Base-by-base conservation (phyloP, 805 yeast species). In the Myxozyma lipomycoides region DNA sequence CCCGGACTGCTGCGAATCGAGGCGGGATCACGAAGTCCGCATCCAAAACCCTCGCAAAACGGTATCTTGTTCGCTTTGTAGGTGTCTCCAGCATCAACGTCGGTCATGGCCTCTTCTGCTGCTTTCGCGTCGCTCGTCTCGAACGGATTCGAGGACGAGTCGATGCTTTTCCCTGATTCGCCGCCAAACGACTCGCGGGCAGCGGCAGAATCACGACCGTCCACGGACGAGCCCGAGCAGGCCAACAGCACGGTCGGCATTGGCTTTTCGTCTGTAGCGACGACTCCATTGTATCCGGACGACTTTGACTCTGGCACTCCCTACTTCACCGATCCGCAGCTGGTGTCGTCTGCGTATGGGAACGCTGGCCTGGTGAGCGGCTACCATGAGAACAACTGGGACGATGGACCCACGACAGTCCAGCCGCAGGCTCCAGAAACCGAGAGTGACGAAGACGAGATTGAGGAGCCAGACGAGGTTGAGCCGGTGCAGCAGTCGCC, bases 291-390 rank as follows among this genome's bases (percentile, higher is more conserved):
- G 28, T 53, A 41, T 24, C 56, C 56, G 17, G 59, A 55, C 46
- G 56, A 55, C 24, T 52, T 55, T 30, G 54, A 48, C 40, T 46
- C 59, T 5, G 50, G 44, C 4, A 30, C 54, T n/a, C 46, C 49
- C 3, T 54, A 35, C 23, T 48, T 45, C 28, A 37, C 42, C 18
- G 42, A 32, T n/a, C 32, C 38, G 21, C 38, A 46, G 26, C 21
- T 38, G 35, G 22, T 44, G 46, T 42, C 46, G 34, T 48, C 43
- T 15, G 26, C 5, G 18, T 48, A 46, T 18, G 52, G 40, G 30
- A 51, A 43, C 21, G 7, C 32, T 7, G 12, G 12, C 12, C 32
- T 28, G 12, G 32, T 28, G 32, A 28, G 32, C 32, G 32, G 32
- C 7, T 28, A 9, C 12, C 42, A 45, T 19, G 55, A 46, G 24